Base-by-base conservation (phyloP, 176 grass and related monocot genomes). In the Lolium rigidum region DNA sequence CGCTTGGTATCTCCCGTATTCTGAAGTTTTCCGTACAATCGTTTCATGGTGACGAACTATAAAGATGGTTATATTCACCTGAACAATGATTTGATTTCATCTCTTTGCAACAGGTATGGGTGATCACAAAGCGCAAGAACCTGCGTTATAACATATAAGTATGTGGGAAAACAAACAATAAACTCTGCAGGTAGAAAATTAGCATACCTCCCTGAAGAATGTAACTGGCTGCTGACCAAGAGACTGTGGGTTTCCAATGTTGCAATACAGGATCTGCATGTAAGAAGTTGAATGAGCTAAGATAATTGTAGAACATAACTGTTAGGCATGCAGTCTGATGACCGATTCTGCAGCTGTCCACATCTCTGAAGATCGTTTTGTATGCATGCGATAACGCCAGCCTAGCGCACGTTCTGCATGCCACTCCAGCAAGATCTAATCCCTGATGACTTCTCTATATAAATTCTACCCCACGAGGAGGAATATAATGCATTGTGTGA, bases 241-340 rank as follows among this genome's bases (percentile, higher is more conserved):
- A 71, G 96, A 98, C 81, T 98, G 96, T 83, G 93, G 96, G 89
- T 98, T 98, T n/a, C 93, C 96, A 77, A 98, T 95, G 76, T 98
- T 98, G 78, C 96, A 98, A 64, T 86, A 98, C 26, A 98, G 89
- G 87, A 95, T 95, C 96, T 95, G 82, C 47, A 80, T 77, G 26
- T 56, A 14, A 25, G 64, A 80, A 84, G 78, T 76, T 59, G 26
- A 88, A 84, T 90, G 64, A 69, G 25, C 79, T 61, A 77, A 41
- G 68, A 63, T 69, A 72, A 47, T 52, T 82, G 41, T 31, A 2
- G 1, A 44, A 81, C 7, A 76, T 67, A 81, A 35, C 31, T 35
- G 31, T 35, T 35, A 35, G 31, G 31, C 31, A 35, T 35, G 31
- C 31, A 35, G 31, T 35, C 31, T 35, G 31, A 31, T 31, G 28